Conservation (phyloP, 768 basidiomycete genomes). For the Gyrodon lividus region DNA sequence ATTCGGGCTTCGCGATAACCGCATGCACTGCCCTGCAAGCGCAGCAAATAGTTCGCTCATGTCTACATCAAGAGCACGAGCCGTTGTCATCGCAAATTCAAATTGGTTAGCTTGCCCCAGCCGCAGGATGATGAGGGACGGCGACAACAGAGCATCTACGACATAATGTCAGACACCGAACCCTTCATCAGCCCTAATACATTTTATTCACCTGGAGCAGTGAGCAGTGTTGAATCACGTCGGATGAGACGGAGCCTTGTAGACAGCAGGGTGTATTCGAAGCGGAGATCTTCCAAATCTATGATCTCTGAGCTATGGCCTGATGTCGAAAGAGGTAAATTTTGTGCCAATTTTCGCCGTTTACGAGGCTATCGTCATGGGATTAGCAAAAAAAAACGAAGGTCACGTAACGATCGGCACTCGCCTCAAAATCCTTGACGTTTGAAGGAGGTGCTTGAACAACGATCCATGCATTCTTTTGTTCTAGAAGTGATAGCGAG, state of each 20-base stretch:
- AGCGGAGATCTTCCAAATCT: conserved; percentile 73
- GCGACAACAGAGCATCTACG: conserved; percentile 53
- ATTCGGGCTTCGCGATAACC: conserved; percentile 64
- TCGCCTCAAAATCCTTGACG: conserved; percentile 46
- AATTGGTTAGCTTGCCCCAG: conserved; percentile 78
- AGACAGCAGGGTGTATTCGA: conserved; percentile 72
- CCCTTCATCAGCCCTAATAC: conserved; percentile 8
- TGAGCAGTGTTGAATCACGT: conserved; percentile 60
- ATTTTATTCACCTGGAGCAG: conserved; percentile 58
- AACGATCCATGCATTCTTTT: conserved; percentile 80
- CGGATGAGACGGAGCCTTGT: conserved; percentile 75
- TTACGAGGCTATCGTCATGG: conserved; percentile 54
- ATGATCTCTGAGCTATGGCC: conserved; percentile 71
- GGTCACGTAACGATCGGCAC: conserved; percentile 19
- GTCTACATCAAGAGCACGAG: conserved; percentile 74
- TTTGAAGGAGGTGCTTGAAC: conserved; percentile 54
- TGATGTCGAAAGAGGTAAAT: conserved; percentile 77
- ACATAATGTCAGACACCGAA: conserved; percentile 23
- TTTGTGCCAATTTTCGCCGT: conserved; percentile 66
- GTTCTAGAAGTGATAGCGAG: conserved; percentile 78
- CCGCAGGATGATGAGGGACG: conserved; percentile 68
- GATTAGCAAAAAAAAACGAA: conserved; percentile 17
- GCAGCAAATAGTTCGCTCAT: conserved; percentile 84
- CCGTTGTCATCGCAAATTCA: conserved; percentile 75
- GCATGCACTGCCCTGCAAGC: conserved; percentile 76